Conservation (phyloP, 306 rosid genomes). For the Canavalia gladiata region DNA sequence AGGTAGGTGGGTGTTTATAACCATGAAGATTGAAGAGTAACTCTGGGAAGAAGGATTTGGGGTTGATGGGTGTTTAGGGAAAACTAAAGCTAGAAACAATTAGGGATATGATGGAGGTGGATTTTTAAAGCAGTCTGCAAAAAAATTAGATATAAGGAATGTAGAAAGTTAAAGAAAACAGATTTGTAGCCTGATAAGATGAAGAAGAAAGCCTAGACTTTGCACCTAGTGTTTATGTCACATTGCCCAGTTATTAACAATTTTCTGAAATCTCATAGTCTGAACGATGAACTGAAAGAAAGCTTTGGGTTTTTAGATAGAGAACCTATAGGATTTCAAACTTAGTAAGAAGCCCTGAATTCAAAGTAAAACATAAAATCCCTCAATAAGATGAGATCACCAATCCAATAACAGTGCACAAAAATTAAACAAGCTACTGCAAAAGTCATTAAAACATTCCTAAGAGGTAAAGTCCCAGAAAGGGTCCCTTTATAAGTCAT, state of each 20-base stretch:
- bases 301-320: neutral
- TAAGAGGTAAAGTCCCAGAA: too few relatives aligned
- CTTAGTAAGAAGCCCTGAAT: neutral
- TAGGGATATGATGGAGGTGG: neutral
- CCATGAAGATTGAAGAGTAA: neutral
- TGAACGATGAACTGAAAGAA: neutral
- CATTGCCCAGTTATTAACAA: neutral
- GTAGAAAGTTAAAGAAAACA: neutral
- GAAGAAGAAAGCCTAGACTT: neutral
- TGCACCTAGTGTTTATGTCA: neutral
- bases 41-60: neutral
- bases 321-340: neutral
- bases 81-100: neutral
- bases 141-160: neutral
- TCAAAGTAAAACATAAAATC: too few relatives aligned
- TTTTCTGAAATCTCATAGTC: neutral
- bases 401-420: too few relatives aligned
- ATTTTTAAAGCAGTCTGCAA: slow-evolving; percentile 10
- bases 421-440: too few relatives aligned
- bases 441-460: too few relatives aligned
- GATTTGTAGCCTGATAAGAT: neutral
- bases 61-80: neutral
- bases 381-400: too few relatives aligned
- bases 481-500: too few relatives aligned
- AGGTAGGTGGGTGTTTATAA: neutral